phyloP scores from a whole-genome alignment of 1,284 basidiomycete species.

The Apiotrichum gracile region DNA sequence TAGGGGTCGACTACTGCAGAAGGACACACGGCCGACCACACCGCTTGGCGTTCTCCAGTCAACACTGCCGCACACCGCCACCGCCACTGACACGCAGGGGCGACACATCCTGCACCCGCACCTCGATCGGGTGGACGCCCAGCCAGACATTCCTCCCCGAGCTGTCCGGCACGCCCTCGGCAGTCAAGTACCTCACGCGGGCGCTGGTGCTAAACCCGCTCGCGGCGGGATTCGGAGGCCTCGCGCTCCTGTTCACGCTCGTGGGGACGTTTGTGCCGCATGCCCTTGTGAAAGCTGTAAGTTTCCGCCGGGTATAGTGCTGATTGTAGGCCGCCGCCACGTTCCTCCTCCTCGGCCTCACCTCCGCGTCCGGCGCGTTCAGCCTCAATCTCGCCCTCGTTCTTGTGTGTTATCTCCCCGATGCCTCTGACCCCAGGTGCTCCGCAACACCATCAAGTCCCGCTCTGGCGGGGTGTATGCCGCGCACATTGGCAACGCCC shows the following conservation, averaged over 20 bases:
- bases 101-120: neutral
- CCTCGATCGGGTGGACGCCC: too few relatives aligned
- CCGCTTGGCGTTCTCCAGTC: neutral
- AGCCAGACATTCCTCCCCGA: too few relatives aligned
- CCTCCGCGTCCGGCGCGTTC: neutral
- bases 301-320: too few relatives aligned
- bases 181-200: conserved; percentile 18
- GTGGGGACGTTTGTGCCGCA: conserved; percentile 26
- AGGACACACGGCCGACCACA: too few relatives aligned
- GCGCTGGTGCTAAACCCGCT: conserved; percentile 36
- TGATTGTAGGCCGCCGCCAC: neutral
- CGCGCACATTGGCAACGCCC: conserved; percentile 30
- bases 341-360: neutral
- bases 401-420: conserved; percentile 14
- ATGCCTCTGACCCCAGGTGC: too few relatives aligned
- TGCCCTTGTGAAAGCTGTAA: too few relatives aligned
- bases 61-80: too few relatives aligned
- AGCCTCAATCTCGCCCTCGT: conserved; percentile 25
- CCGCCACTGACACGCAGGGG: too few relatives aligned
- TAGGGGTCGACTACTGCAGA: too few relatives aligned
- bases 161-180: too few relatives aligned
- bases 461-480: conserved; percentile 9
- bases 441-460: conserved; percentile 19
- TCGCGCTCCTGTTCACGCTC: conserved; percentile 25
- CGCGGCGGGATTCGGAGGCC: conserved; percentile 29